Conservation (phyloP, 2,329 filamentous ascomycete genomes). For the Aspergillus sergii region DNA sequence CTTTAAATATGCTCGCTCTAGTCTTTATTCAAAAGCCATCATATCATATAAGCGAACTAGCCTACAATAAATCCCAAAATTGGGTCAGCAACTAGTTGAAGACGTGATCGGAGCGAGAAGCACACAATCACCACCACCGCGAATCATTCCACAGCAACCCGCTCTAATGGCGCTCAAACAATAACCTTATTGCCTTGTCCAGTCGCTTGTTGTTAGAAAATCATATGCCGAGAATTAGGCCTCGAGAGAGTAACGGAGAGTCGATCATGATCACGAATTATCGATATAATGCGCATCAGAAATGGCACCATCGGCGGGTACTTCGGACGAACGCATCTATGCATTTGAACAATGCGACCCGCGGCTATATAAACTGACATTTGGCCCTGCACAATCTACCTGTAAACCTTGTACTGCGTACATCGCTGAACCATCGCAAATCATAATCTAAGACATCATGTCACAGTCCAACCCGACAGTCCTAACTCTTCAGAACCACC, state of each 20-base stretch:
- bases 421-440: neutral
- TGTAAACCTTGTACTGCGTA: neutral
- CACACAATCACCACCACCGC: neutral
- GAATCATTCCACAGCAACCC: neutral
- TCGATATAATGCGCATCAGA: neutral
- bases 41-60: neutral
- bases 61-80: neutral
- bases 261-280: neutral
- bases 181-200: neutral
- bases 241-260: neutral
- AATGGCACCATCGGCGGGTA: neutral
- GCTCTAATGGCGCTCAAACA: neutral
- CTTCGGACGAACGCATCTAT: neutral
- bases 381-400: neutral
- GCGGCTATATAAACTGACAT: neutral
- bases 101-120: slow-evolving; percentile 3
- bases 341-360: no score
- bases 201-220: neutral
- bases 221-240: neutral
- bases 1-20: rapidly evolving
- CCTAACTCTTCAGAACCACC: slow-evolving; percentile 1
- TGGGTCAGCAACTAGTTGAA: neutral
- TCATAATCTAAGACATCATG: neutral
- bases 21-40: neutral
- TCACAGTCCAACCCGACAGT: neutral